These are phyloP conservation scores for Chrysanthemum makinoi DNA, from an alignment of 129 eudicot species.

Conservation along the genomic window DNA sequence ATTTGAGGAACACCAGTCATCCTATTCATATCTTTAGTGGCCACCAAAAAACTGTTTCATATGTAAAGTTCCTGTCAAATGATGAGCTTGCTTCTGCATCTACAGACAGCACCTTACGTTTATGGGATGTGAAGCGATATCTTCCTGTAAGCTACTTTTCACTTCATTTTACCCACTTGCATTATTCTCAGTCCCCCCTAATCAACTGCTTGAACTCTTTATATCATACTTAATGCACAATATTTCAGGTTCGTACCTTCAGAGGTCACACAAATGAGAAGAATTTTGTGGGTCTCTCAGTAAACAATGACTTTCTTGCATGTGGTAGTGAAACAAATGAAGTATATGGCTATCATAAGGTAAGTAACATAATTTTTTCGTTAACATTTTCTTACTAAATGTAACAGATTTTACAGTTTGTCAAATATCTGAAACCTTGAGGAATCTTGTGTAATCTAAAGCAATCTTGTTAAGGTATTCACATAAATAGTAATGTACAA, in stretches of 20 bases:
- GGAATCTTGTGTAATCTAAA: neutral
- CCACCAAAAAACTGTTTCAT: slow-evolving; percentile 64
- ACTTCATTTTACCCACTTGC: slow-evolving; percentile 7
- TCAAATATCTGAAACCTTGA: neutral
- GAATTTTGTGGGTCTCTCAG: slow-evolving; percentile 79
- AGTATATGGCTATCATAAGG: slow-evolving; percentile 76
- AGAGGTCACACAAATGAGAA: slow-evolving; percentile 84
- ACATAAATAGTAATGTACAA: neutral
- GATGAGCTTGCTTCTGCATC: slow-evolving; percentile 67
- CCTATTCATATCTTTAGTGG: slow-evolving; percentile 64
- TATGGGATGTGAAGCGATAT: slow-evolving; percentile 57
- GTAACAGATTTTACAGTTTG: neutral
- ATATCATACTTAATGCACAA: neutral
- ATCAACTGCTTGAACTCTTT: neutral
- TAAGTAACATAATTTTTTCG: slow-evolving; percentile 13
- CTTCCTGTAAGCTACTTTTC: slow-evolving; percentile 42
- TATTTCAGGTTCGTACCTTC: slow-evolving; percentile 59
- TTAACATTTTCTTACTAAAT: neutral
- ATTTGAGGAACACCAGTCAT: slow-evolving; percentile 52
- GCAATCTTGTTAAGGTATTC: neutral
- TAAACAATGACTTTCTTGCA: slow-evolving; percentile 61
- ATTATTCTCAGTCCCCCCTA: neutral
- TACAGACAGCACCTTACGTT: slow-evolving; percentile 57
- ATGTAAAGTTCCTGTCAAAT: slow-evolving; percentile 54
- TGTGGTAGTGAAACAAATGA: slow-evolving; percentile 91